Percentiles rank a stretch among this genome's conserved stretches.
Evolutionary conservation across 306 rosid species (phyloP).

Genomic region (Crotalaria pallida): DNA sequence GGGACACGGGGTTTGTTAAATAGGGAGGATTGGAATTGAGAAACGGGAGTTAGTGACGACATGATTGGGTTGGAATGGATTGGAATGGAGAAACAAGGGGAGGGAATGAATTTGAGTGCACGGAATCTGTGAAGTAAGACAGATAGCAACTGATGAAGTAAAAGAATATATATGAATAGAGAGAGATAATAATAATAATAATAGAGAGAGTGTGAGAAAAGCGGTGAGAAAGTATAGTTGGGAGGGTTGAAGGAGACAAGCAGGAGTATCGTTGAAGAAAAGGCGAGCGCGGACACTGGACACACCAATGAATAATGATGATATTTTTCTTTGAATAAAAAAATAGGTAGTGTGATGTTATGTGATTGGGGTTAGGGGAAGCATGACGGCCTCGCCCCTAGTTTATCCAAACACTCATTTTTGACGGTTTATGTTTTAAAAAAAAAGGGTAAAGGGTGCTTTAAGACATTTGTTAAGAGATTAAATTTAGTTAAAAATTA

Average conservation of each 20-base stretch:
- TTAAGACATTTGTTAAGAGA: no score
- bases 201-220: background rate
- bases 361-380: no score
- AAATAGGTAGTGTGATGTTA: no score
- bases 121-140: conserved; percentile 16
- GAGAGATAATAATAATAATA: background rate
- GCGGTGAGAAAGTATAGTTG: background rate
- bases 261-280: background rate
- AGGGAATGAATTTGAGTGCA: conserved; percentile 25
- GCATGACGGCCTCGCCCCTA: no score
- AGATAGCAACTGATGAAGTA: background rate
- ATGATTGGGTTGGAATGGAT: conserved; percentile 20
- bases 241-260: background rate
- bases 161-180: background rate
- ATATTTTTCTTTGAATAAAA: no score
- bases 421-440: no score
- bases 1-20: conserved; percentile 25
- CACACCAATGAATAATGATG: background rate
- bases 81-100: background rate
- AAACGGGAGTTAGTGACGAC: conserved; percentile 62
- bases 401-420: no score
- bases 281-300: no score
- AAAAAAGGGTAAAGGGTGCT: no score
- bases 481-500: no score
- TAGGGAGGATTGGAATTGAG: conserved; percentile 44